phyloP scores from a whole-genome alignment of 1,139 yeast species.

The Debaryomyces psychrophilus region DNA sequence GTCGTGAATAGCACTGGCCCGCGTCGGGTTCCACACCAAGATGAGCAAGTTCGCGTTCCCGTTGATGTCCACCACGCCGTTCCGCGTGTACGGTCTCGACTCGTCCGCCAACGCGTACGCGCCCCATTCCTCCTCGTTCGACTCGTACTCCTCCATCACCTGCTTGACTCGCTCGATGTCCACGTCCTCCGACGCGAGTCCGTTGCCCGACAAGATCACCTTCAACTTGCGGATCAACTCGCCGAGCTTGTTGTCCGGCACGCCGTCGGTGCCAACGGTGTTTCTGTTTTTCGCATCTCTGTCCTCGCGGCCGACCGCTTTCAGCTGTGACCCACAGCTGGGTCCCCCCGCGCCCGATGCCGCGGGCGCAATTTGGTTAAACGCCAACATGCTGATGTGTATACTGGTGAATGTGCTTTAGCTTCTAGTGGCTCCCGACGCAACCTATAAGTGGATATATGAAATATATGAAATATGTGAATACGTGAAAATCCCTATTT shows the following conservation, averaged over 20 bases:
- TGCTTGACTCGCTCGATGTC: slow-evolving; percentile 51
- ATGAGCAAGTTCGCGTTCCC: slow-evolving; percentile 69
- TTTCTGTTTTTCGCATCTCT: neutral
- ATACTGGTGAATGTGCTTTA: neutral
- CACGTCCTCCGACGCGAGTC: slow-evolving; percentile 52
- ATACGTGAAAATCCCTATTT: neutral
- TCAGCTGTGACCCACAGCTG: slow-evolving; percentile 5
- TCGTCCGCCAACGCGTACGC: slow-evolving; percentile 60
- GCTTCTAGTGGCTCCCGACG: no score
- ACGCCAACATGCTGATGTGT: neutral
- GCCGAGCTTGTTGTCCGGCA: slow-evolving; percentile 30
- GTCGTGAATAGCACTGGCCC: slow-evolving; percentile 69
- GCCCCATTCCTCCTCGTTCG: slow-evolving; percentile 59
- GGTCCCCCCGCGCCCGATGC: neutral
- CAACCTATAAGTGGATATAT: no score
- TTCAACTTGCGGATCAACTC: slow-evolving; percentile 34
- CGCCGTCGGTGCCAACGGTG: neutral
- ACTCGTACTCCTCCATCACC: slow-evolving; percentile 52
- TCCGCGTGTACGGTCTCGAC: slow-evolving; percentile 55
- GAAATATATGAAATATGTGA: neutral
- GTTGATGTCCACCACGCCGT: slow-evolving; percentile 69
- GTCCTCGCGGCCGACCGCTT: neutral
- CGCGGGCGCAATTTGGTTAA: neutral
- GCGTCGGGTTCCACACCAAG: slow-evolving; percentile 75
- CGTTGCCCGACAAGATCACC: slow-evolving; percentile 36